Evolutionary conservation across 352 stramenopile genomes (phyloP).

Genomic region (Globisporangium parvum): DNA sequence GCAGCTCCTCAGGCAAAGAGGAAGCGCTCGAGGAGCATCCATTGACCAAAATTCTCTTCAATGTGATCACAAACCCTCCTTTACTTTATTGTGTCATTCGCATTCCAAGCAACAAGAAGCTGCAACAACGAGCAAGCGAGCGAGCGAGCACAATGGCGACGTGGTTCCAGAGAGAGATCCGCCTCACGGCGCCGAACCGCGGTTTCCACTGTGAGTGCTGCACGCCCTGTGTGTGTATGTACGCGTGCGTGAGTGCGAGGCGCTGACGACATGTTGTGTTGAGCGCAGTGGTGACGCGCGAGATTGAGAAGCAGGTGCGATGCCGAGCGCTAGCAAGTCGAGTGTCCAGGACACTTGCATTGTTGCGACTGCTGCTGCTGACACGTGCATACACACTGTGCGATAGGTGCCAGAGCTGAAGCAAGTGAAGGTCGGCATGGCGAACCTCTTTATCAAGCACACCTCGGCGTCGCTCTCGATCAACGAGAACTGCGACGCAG

Average conservation of each 20-base stretch:
- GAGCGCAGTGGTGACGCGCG: constrained; percentile 65
- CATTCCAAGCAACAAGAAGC: constrained; percentile 4
- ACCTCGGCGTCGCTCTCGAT: constrained; percentile 94
- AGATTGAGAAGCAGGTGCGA: constrained; percentile 77
- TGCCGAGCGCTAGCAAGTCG: background rate
- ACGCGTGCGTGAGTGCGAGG: background rate
- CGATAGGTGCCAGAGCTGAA: constrained; percentile 52
- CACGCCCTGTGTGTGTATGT: background rate
- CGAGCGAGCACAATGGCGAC: constrained; percentile 28
- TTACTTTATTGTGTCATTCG: background rate
- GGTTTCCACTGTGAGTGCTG: constrained; percentile 87
- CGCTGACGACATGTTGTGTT: background rate
- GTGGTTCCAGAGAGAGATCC: constrained; percentile 88
- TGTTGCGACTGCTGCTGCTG: constrained; percentile 1
- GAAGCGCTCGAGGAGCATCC: too few species aligned
- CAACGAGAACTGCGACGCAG: constrained; percentile 95
- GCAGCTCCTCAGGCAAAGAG: too few species aligned
- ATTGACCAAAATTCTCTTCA: too few species aligned
- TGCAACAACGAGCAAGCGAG: background rate
- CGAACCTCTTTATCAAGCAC: constrained; percentile 95
- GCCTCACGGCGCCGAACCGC: constrained; percentile 63
- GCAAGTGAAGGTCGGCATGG: constrained; percentile 90
- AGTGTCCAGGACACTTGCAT: too few species aligned
- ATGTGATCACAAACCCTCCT: background rate
- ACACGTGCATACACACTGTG: background rate